Evolutionary conservation across 805 yeast genomes (phyloP).

Genomic region (Saccharomyces kudriavzevii): DNA sequence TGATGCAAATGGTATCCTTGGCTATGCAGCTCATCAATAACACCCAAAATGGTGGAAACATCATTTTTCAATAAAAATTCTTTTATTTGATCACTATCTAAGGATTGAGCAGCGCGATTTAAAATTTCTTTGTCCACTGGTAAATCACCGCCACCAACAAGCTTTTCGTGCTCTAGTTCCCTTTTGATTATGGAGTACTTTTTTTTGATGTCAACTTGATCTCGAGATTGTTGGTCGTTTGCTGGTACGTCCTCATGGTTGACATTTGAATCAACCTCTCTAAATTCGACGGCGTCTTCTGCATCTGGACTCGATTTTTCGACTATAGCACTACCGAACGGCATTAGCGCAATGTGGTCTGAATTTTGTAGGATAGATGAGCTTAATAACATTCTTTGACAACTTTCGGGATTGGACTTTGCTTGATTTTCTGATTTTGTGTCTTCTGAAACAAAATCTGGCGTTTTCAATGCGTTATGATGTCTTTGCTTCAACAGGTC

Average conservation of each 20-base stretch:
- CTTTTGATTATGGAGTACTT: neutral
- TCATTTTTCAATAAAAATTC: conserved; percentile 34
- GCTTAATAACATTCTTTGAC: neutral
- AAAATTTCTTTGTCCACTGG: conserved; percentile 19
- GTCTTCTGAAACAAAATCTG: neutral
- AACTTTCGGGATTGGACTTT: neutral
- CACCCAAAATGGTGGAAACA: conserved; percentile 32
- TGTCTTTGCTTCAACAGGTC: conserved; percentile 28
- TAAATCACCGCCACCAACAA: neutral
- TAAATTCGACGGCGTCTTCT: conserved; percentile 27
- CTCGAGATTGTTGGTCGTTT: neutral
- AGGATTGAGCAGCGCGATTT: conserved; percentile 23
- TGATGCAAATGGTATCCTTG: conserved; percentile 36
- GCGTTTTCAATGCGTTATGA: neutral
- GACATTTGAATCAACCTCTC: conserved; percentile 4
- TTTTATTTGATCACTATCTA: conserved; percentile 33
- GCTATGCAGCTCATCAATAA: conserved; percentile 34
- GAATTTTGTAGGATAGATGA: neutral
- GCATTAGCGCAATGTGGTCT: conserved; percentile 26
- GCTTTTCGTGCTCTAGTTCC: neutral
- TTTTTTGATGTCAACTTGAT: neutral
- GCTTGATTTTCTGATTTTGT: neutral
- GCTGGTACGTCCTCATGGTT: neutral
- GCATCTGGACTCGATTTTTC: conserved; percentile 23
- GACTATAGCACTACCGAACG: conserved; percentile 30